These are phyloP conservation scores for Saccharomycopsis selenospora DNA, from an alignment of 805 yeast genomes.

Conservation along the genomic window DNA sequence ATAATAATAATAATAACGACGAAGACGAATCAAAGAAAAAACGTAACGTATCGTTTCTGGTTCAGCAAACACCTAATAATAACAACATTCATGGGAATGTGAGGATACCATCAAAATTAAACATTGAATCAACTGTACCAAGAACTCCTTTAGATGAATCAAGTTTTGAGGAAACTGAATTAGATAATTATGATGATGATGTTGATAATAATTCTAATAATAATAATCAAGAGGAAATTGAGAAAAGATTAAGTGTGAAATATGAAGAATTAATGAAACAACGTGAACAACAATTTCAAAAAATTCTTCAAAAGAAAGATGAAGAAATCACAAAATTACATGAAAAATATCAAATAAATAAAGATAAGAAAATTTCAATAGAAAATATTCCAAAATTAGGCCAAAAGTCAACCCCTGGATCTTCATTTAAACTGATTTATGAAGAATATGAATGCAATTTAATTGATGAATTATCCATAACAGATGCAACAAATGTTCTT, in stretches of 20 bases:
- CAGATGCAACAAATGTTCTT: slow-evolving; percentile 11
- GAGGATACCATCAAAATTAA: neutral
- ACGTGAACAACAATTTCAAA: neutral
- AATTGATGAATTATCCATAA: slow-evolving; percentile 9
- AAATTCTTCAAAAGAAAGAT: neutral
- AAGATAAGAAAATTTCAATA: neutral
- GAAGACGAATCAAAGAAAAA: neutral
- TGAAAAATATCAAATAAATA: neutral
- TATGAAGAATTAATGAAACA: neutral
- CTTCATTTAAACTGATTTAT: slow-evolving; percentile 5
- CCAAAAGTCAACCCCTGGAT: too few species aligned
- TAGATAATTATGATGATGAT: too few species aligned
- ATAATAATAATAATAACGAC: neutral
- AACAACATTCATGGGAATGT: neutral
- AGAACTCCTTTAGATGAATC: neutral
- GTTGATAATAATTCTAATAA: too few species aligned
- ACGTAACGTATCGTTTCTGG: slow-evolving; percentile 17
- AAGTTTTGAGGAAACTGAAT: slow-evolving; percentile 1
- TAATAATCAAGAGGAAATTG: too few species aligned
- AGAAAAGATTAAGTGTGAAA: too few species aligned
- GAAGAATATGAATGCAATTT: slow-evolving; percentile 4
- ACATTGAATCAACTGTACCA: slow-evolving; percentile 30
- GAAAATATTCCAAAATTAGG: neutral
- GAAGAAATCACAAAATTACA: neutral
- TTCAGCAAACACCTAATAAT: slow-evolving; percentile 1